Conservation (phyloP, 768 basidiomycete species). For the Rhodotorula sphaerocarpa region DNA sequence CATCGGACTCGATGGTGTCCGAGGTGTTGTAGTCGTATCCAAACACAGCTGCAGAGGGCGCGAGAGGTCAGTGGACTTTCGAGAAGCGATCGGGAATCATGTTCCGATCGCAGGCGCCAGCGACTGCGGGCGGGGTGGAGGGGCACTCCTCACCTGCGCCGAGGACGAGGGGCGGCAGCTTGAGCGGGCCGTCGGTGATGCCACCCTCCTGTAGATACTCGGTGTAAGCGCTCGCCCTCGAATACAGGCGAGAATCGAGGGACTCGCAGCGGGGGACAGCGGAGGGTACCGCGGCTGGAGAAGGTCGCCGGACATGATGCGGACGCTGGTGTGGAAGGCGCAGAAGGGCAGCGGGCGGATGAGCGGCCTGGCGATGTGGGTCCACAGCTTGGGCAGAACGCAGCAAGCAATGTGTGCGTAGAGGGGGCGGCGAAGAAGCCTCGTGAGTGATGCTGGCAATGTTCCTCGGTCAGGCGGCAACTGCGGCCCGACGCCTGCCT, state of each 20-base stretch:
- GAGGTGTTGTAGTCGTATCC: conserved; percentile 34
- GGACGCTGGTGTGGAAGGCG: background rate
- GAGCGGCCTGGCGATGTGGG: too few relatives aligned
- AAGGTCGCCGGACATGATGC: background rate
- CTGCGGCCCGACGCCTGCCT: too few relatives aligned
- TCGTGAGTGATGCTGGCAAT: too few relatives aligned
- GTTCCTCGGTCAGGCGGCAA: too few relatives aligned
- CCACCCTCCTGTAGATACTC: conserved; percentile 2
- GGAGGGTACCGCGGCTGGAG: conserved; percentile 13
- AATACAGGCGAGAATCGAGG: background rate
- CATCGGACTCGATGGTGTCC: conserved; percentile 5
- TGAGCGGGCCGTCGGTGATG: conserved; percentile 13
- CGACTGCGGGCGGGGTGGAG: too few relatives aligned
- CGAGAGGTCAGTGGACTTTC: background rate
- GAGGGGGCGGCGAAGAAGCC: too few relatives aligned
- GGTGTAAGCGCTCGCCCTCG: too few relatives aligned
- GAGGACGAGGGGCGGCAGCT: conserved; percentile 24
- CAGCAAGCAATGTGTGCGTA: too few relatives aligned
- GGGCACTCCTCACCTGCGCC: conserved; percentile 16
- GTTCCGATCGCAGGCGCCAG: background rate
- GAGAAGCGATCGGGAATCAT: background rate
- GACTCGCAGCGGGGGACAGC: conserved; percentile 2
- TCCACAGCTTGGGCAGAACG: too few relatives aligned
- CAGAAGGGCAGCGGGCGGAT: too few relatives aligned
- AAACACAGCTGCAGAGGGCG: conserved; percentile 6